These are phyloP conservation scores for Sporothrix dimorphospora DNA, from an alignment of 2,329 filamentous ascomycete species.

Conservation along the genomic window DNA sequence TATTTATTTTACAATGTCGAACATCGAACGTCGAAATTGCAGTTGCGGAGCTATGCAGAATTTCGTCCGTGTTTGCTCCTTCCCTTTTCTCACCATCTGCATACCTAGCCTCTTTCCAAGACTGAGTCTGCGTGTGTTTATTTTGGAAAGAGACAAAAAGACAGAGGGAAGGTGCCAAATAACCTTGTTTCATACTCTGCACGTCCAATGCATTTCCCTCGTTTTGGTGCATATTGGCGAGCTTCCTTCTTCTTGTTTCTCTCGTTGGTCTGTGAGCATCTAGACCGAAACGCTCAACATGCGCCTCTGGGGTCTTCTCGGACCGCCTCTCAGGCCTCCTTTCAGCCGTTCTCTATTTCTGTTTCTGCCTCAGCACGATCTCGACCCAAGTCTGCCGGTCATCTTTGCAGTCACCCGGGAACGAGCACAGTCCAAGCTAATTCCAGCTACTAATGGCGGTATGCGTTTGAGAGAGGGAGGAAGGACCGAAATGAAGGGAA, in stretches of 20 bases:
- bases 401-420: neutral
- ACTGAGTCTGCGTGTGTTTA: neutral
- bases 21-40: neutral
- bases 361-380: conserved; percentile 3
- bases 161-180: neutral
- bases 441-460: neutral
- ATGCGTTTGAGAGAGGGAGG: neutral
- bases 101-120: conserved; percentile 19
- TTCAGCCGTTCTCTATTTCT: neutral
- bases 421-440: conserved; percentile 6
- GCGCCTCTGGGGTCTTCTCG: neutral
- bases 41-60: neutral
- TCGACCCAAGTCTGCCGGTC: neutral
- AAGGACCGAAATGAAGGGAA: conserved; percentile 18
- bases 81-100: neutral
- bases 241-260: conserved; percentile 11
- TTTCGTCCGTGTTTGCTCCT: conserved; percentile 7
- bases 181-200: conserved; percentile 13
- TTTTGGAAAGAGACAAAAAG: conserved; percentile 3
- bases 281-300: neutral
- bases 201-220: neutral
- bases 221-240: conserved; percentile 16
- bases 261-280: conserved; percentile 8
- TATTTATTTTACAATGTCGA: neutral
- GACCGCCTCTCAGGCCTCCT: neutral